Base-by-base conservation (phyloP, 2,329 filamentous ascomycete genomes). In the Fulvia fulva region DNA sequence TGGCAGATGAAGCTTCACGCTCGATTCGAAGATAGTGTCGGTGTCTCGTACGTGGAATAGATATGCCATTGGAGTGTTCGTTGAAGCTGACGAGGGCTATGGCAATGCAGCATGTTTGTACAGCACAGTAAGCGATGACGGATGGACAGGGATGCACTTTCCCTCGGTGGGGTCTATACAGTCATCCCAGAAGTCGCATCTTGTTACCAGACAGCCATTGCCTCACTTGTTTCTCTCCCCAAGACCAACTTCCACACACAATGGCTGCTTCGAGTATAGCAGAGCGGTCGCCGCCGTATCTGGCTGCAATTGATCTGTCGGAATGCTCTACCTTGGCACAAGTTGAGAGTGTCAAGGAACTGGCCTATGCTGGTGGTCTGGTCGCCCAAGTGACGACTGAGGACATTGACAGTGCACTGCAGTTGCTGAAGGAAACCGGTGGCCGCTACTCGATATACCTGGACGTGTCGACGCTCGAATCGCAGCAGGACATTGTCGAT, bases 401-500 rank as follows among this genome's bases (percentile, higher is more conserved):
- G 30, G 70, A 64, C 22, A 69, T 82, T 65, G 76, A 80, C 51
- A 65, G 74, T 37, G 76, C 79, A 9, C 76, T 83, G 49, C 43
- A 68, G 23, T 83, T 87, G 68, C 76, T 88, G 44, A 79, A 80
- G 55, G 74, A 80, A 53, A 82, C 85, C 44, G 81, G 85, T 63
- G 77, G 79, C 55, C 74, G 75, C 8, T 81, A 84, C 54, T 74
- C 80, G 64, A 83, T 89, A 63, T 91, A 89, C 72, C 83, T 96
- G 65, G 90, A 96, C 68, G 91, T 87, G 52, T 87, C 89, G 4
- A 76, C 77, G 22, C 80, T 97, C 41, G 74, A 83, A 30, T 85
- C 86, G 11, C 78, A 80, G 56, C 87, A 91, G 65, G 88, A 95
- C 63, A 80, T 97, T 34, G 77, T 93, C 55, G 83, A 88, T 49